Conservation (phyloP, 2,329 filamentous ascomycete species). For the Phialophora chinensis region DNA sequence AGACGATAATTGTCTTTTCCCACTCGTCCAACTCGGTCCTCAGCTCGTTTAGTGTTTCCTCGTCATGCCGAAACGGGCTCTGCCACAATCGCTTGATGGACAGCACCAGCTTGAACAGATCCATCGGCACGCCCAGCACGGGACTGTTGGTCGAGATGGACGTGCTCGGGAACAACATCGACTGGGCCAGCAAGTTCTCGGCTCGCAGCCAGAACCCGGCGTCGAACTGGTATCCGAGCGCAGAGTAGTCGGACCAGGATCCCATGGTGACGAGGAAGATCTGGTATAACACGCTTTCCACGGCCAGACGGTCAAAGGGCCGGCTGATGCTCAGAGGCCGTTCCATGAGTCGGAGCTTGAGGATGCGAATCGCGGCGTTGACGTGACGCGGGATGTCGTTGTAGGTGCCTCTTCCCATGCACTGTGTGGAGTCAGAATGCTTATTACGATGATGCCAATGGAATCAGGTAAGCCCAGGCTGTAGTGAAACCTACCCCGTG, state of each 20-base stretch:
- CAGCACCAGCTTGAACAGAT: conserved; percentile 26
- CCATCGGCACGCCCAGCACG: conserved; percentile 28
- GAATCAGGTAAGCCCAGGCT: not conserved
- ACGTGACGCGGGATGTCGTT: conserved; percentile 31
- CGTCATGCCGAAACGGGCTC: conserved; percentile 18
- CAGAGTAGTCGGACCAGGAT: conserved; percentile 25
- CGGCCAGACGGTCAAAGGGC: conserved; percentile 31
- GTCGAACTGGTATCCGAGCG: conserved; percentile 28
- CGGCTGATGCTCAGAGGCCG: conserved; percentile 19
- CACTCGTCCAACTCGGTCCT: conserved; percentile 29
- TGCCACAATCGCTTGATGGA: conserved; percentile 27
- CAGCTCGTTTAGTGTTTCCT: conserved; percentile 23
- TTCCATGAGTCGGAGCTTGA: conserved; percentile 27
- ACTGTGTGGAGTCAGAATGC: conserved; percentile 4
- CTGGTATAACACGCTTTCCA: conserved; percentile 32
- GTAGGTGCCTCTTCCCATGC: conserved; percentile 31
- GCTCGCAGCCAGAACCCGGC: conserved; percentile 29
- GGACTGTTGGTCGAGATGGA: conserved; percentile 31
- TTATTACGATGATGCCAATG: not conserved
- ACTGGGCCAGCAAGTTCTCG: conserved; percentile 24
- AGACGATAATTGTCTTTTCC: conserved; percentile 17
- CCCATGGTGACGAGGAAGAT: conserved; percentile 30
- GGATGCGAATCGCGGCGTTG: conserved; percentile 30
- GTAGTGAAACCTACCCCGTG: conserved; percentile 25
- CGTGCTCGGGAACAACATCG: conserved; percentile 25